Percentiles rank a stretch among this genome's conserved stretches.
Evolutionary conservation across 2,329 filamentous ascomycete genomes (phyloP).

Genomic region (Elsinoe australis): DNA sequence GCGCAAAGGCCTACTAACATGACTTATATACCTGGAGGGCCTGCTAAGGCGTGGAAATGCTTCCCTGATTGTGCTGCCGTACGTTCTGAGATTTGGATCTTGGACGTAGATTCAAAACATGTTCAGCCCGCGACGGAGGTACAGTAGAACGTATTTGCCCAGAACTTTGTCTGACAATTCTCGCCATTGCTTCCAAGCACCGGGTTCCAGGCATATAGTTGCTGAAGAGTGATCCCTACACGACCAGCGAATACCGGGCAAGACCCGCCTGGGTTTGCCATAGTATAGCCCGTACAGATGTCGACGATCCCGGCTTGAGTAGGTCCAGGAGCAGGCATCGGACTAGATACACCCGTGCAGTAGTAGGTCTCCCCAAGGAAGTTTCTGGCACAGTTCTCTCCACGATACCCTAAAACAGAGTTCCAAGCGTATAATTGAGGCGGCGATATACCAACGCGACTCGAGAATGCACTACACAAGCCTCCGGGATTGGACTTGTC

Average conservation of each 20-base stretch:
- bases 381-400: conserved; percentile 18
- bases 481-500: conserved; percentile 18
- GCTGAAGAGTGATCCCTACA: conserved; percentile 14
- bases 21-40: too few relatives aligned
- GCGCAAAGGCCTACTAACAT: too few relatives aligned
- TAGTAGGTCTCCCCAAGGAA: conserved; percentile 20
- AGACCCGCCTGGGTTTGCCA: conserved; percentile 23
- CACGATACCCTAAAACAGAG: conserved; percentile 18
- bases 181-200: conserved; percentile 20
- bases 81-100: too few relatives aligned
- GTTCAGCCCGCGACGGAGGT: neutral
- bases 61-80: too few relatives aligned
- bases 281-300: conserved; percentile 26
- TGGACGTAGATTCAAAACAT: too few relatives aligned
- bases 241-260: conserved; percentile 26
- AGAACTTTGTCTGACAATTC: conserved; percentile 20
- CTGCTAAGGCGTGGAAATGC: too few relatives aligned
- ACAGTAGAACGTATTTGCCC: conserved; percentile 12
- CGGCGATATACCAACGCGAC: conserved; percentile 2
- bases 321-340: conserved; percentile 18
- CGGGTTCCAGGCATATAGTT: conserved; percentile 22
- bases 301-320: conserved; percentile 25
- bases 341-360: conserved; percentile 8
- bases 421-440: conserved; percentile 20
- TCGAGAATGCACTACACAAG: conserved; percentile 18